Conservation (phyloP, 495 filamentous ascomycete genomes). For the Aspergillus haitiensis region DNA sequence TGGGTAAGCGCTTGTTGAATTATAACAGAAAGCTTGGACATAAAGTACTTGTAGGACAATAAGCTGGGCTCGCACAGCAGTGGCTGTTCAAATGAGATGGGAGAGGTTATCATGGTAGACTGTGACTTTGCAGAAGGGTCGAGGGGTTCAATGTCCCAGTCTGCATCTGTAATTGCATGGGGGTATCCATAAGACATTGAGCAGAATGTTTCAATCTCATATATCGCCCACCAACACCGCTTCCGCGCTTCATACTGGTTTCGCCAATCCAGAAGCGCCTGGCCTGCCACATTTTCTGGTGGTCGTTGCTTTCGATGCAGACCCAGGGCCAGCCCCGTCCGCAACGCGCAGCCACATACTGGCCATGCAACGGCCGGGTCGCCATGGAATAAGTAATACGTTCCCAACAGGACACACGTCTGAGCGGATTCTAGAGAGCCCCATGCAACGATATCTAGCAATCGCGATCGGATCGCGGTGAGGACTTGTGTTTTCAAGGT, state of each 20-base stretch:
- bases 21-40: conserved; percentile 33
- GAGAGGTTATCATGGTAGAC: conserved; percentile 7
- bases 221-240: conserved; percentile 44
- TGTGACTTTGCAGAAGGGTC: conserved; percentile 26
- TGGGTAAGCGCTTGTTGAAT: conserved; percentile 26
- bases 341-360: conserved; percentile 38
- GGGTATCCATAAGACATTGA: conserved; percentile 42
- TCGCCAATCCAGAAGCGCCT: neutral
- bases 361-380: conserved; percentile 37
- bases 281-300: neutral
- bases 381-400: conserved; percentile 42
- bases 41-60: conserved; percentile 34
- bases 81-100: conserved; percentile 15
- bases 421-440: conserved; percentile 35
- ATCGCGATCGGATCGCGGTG: conserved; percentile 11
- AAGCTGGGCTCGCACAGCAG: conserved; percentile 20
- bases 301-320: conserved; percentile 30
- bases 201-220: conserved; percentile 43
- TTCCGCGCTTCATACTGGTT: conserved; percentile 34
- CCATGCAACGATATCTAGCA: conserved; percentile 30
- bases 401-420: conserved; percentile 37
- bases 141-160: conserved; percentile 38
- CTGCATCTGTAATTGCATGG: conserved; percentile 33
- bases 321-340: conserved; percentile 38
- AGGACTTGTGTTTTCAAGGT: conserved; percentile 29